Base-by-base conservation (phyloP, 495 filamentous ascomycete species). In the Acidomyces sp. region DNA sequence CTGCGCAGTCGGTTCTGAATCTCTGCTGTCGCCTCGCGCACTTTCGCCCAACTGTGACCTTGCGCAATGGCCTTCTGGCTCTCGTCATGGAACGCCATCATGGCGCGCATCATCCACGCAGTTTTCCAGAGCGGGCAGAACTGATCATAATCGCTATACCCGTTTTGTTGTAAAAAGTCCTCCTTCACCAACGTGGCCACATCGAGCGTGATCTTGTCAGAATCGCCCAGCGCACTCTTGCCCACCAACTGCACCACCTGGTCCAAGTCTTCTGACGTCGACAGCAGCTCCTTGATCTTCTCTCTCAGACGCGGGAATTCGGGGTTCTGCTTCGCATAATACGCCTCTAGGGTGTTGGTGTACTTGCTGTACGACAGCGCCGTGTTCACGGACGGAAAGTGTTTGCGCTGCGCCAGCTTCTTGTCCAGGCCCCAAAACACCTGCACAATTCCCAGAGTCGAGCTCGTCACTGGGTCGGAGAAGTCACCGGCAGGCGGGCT, bases 381-480 rank as follows among this genome's bases (percentile, higher is more conserved):
- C 15, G 90, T 96, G 67, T 99, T 99, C 69, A 99, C 82, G 27
- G 87, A 94, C 2, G 90, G 90, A 72, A 99, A 99, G 66, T 99
- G 90, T 66, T 99, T 99, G 44, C 90, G 79, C 60, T 99, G 90
- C 16, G 90, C 90, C 38, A 99, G 76, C 66, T 95, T 95, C 77
- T 99, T 96, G 67, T 99, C 90, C 23, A 97, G 70, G 69, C 90
- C 92, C 90, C 90, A 99, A 70, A 99, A 96, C 43, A 99, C 90
- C 55, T 99, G 90, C 54, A 96, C 92, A 58, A 99, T 99, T 76
- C 83, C 75, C 16, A 99, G 76, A 5, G 92, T 99, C 57, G 80
- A 78, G 50, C 72, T 83, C 11, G 92, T 99, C 58, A 99, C 92
- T 16, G 90, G 90, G 64, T 99, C 90, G 32, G 90, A 94, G 74